A percentile compares a stretch with the other conserved stretches of the same genome.
phyloP scores from a whole-genome alignment of 192 early-diverging fungal species.

The Backusella westeae region DNA sequence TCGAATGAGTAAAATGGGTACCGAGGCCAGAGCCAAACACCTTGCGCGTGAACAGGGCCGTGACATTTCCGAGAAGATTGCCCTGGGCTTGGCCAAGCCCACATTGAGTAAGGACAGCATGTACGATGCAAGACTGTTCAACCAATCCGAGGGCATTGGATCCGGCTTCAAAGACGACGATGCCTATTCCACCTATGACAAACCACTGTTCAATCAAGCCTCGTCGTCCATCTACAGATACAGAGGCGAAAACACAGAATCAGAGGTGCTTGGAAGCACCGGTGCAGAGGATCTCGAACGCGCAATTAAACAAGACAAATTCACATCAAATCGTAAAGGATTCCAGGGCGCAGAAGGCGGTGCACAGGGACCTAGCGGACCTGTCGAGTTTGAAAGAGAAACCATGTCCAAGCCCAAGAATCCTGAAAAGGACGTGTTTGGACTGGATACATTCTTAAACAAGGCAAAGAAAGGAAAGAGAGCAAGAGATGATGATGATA shows the following conservation, averaged over 20 bases:
- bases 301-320: conserved; percentile 66
- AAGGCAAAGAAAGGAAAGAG: conserved; percentile 64
- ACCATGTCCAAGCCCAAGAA: conserved; percentile 21
- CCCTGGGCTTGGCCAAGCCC: conserved; percentile 93
- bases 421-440: conserved; percentile 81
- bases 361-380: conserved; percentile 60
- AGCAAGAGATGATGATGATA: conserved; percentile 28
- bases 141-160: conserved; percentile 81
- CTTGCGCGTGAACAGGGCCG: conserved; percentile 69
- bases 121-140: conserved; percentile 95
- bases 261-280: conserved; percentile 60
- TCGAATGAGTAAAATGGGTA: conserved; percentile 86
- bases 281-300: conserved; percentile 67
- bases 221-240: conserved; percentile 82
- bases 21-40: conserved; percentile 80
- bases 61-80: conserved; percentile 99
- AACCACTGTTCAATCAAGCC: conserved; percentile 81
- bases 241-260: conserved; percentile 53
- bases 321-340: conserved; percentile 58
- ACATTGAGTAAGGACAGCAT: conserved; percentile 84
- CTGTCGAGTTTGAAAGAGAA: conserved; percentile 94
- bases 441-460: conserved; percentile 82
- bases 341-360: conserved; percentile 67
- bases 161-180: conserved; percentile 92
- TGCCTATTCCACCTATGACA: conserved; percentile 93